Evolutionary conservation across 1,139 yeast species (phyloP).

Genomic region (Debaryomyces coudertii): DNA sequence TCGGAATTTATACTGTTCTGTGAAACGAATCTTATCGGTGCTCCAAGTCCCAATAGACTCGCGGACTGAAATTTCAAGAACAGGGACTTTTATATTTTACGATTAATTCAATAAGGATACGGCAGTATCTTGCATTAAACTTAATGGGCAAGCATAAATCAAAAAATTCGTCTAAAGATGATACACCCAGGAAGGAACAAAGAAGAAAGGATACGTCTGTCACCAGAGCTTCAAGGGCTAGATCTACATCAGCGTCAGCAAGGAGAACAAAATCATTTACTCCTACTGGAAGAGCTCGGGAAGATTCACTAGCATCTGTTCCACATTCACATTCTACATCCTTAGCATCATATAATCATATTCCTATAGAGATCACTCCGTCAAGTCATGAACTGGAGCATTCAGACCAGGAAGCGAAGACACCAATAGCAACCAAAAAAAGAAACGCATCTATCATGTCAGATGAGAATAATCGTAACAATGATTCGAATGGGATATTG

Average conservation of each 20-base stretch:
- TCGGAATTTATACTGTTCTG: too few relatives aligned
- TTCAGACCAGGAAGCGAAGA: not conserved
- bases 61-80: slow-evolving; percentile 1
- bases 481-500: slow-evolving; percentile 26
- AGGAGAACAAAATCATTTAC: slow-evolving; percentile 3
- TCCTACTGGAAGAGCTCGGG: slow-evolving; percentile 1
- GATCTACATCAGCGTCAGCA: slow-evolving; percentile 7
- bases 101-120: not conserved
- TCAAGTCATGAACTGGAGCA: not conserved
- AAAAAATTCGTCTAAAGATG: slow-evolving; percentile 2
- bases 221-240: slow-evolving; percentile 7
- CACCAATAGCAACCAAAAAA: not conserved
- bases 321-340: slow-evolving; percentile 9
- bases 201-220: slow-evolving; percentile 1
- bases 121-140: not conserved
- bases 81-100: not conserved
- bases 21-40: not conserved
- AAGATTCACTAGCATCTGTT: not conserved
- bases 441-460: not conserved
- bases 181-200: slow-evolving; percentile 4
- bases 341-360: not conserved
- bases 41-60: not conserved
- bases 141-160: slow-evolving; percentile 2
- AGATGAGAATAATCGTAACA: not conserved
- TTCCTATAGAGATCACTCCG: not conserved